A percentile compares a stretch with the other conserved stretches of the same genome.
Evolutionary conservation across 257 asterid genomes (phyloP).

Genomic region (Plantago elongata): DNA sequence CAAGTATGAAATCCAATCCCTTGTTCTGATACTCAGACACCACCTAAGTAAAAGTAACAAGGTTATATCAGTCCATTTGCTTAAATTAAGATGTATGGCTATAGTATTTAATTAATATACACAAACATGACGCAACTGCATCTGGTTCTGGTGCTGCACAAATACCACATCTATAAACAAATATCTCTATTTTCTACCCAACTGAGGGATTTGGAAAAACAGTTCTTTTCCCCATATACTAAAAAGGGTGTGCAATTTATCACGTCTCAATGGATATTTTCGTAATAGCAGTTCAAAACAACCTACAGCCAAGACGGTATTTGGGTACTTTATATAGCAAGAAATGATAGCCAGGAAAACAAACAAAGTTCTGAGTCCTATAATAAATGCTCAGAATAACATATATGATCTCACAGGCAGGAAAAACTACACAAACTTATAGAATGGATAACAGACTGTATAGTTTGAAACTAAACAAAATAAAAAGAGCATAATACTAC

Average conservation of each 20-base stretch:
- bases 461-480: not conserved
- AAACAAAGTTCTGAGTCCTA: no score
- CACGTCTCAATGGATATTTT: no score
- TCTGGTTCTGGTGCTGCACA: no score
- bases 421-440: not conserved
- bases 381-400: no score
- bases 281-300: no score
- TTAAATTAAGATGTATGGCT: not conserved
- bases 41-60: conserved; percentile 38
- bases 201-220: no score
- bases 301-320: no score
- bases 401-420: not conserved
- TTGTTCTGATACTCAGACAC: conserved; percentile 61
- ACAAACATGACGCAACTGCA: no score
- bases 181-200: not conserved
- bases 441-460: not conserved
- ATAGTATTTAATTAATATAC: no score
- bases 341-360: not conserved
- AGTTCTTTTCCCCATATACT: no score
- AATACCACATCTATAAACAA: not conserved
- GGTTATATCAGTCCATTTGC: not conserved
- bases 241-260: no score
- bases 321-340: not conserved
- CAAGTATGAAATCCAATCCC: conserved; percentile 71
- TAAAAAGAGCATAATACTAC: not conserved